Conservation (phyloP, 1,284 basidiomycete species). For the Cystobasidium slooffiae region DNA sequence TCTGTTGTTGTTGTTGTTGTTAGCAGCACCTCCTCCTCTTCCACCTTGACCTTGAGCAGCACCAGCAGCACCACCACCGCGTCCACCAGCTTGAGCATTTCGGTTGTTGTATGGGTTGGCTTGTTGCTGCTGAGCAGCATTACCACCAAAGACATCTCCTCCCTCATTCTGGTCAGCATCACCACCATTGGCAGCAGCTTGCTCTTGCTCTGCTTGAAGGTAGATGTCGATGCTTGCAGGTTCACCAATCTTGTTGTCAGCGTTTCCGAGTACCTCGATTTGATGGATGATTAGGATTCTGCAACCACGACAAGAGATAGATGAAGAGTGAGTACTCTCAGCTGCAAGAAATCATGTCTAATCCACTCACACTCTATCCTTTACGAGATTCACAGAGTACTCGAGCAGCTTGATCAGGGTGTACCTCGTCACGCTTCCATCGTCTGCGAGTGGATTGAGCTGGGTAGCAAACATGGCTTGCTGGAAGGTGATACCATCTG, state of each 20-base stretch:
- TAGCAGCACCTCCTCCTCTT: slow-evolving; percentile 41
- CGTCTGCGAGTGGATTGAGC: slow-evolving; percentile 75
- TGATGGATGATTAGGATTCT: slow-evolving; percentile 81
- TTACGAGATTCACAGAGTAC: slow-evolving; percentile 81
- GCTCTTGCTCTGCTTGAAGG: slow-evolving; percentile 24
- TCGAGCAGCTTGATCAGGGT: slow-evolving; percentile 74
- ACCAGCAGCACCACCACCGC: slow-evolving; percentile 48
- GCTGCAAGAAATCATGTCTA: too few relatives aligned
- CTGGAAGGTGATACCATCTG: slow-evolving; percentile 65
- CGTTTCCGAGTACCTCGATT: slow-evolving; percentile 60
- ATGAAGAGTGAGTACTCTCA: slow-evolving; percentile 2
- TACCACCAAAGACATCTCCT: not conserved
- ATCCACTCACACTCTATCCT: slow-evolving; percentile 82
- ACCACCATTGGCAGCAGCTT: slow-evolving; percentile 9
- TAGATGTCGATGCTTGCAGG: slow-evolving; percentile 63
- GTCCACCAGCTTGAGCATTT: slow-evolving; percentile 19
- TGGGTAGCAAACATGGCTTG: slow-evolving; percentile 96
- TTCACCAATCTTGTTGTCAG: slow-evolving; percentile 73
- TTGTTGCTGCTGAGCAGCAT: slow-evolving; percentile 15
- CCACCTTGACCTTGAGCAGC: slow-evolving; percentile 39
- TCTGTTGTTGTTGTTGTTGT: slow-evolving; percentile 27
- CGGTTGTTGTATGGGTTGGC: slow-evolving; percentile 28
- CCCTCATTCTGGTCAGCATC: not conserved
- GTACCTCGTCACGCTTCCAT: slow-evolving; percentile 71
- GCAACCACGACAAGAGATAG: slow-evolving; percentile 4